These are phyloP conservation scores for Poterioochromonas sp. DNA, from an alignment of 352 stramenopile species.

Conservation along the genomic window DNA sequence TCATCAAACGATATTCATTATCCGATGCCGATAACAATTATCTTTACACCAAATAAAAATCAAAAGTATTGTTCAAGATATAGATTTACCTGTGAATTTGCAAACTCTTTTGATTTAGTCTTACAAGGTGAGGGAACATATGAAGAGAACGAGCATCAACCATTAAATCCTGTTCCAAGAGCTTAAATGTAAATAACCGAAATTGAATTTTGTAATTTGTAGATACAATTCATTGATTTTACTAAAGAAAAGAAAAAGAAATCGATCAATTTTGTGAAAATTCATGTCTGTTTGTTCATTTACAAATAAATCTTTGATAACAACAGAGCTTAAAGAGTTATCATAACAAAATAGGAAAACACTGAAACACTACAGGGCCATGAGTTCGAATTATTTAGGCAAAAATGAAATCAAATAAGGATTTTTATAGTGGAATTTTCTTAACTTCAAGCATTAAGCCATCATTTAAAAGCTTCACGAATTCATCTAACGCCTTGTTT, in stretches of 20 bases:
- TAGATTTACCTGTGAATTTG: slow-evolving; percentile 18
- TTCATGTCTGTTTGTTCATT: too few relatives aligned
- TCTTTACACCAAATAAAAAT: slow-evolving; percentile 1
- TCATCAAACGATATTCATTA: not conserved
- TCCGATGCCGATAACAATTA: slow-evolving; percentile 17
- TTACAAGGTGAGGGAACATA: slow-evolving; percentile 21
- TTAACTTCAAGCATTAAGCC: slow-evolving; percentile 19
- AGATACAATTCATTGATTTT: not conserved
- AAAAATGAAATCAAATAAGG: too few relatives aligned
- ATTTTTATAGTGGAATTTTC: not conserved
- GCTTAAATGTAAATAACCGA: too few relatives aligned
- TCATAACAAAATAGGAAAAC: too few relatives aligned
- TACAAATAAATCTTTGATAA: too few relatives aligned
- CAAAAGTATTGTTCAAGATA: not conserved
- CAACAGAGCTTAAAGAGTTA: too few relatives aligned
- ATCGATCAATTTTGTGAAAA: too few relatives aligned
- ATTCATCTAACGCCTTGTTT: slow-evolving; percentile 3
- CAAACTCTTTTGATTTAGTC: slow-evolving; percentile 16
- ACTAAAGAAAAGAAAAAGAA: too few relatives aligned
- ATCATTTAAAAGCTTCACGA: not conserved
- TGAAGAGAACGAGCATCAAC: slow-evolving; percentile 13
- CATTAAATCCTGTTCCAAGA: slow-evolving; percentile 9
- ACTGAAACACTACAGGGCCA: too few relatives aligned
- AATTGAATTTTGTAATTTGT: not conserved
- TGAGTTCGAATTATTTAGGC: too few relatives aligned